These are phyloP conservation scores for Ramularia collo-cygni DNA, from an alignment of 2,329 filamentous ascomycete species.

Conservation along the genomic window DNA sequence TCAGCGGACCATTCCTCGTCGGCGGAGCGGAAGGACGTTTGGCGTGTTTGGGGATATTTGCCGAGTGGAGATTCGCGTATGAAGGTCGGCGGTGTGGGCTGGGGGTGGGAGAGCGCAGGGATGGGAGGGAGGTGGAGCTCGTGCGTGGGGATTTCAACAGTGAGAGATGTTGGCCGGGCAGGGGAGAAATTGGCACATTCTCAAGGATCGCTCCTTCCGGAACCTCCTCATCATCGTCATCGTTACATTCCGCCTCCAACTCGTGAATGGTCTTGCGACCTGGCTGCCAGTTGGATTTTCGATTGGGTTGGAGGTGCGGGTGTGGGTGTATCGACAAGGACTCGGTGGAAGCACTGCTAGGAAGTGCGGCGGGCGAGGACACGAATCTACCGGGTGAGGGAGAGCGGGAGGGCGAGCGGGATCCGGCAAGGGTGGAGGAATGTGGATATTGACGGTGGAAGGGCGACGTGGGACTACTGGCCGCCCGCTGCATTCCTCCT, in stretches of 20 bases:
- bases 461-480: constrained; percentile 31
- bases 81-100: constrained; percentile 30
- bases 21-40: constrained; percentile 26
- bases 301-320: background rate
- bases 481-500: constrained; percentile 33
- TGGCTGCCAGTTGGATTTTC: constrained; percentile 58
- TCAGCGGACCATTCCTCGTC: constrained; percentile 18
- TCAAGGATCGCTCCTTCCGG: constrained; percentile 73
- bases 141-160: constrained; percentile 16
- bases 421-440: constrained; percentile 6
- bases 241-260: constrained; percentile 71
- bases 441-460: constrained; percentile 11
- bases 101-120: constrained; percentile 25
- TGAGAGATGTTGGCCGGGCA: constrained; percentile 29
- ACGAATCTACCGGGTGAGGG: constrained; percentile 24
- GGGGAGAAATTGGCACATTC: constrained; percentile 73
- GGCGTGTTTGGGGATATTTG: constrained; percentile 31
- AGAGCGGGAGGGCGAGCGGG: constrained; percentile 24
- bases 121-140: background rate
- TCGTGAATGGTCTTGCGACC: constrained; percentile 62
- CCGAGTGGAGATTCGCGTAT: constrained; percentile 27
- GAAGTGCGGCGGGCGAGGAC: constrained; percentile 15
- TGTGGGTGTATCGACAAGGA: background rate
- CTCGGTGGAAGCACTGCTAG: constrained; percentile 19
- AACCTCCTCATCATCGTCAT: constrained; percentile 62